Percentiles rank a stretch among this genome's conserved stretches.
phyloP scores from a whole-genome alignment of 2,329 filamentous ascomycete species.

The Venturia oleaginea region DNA sequence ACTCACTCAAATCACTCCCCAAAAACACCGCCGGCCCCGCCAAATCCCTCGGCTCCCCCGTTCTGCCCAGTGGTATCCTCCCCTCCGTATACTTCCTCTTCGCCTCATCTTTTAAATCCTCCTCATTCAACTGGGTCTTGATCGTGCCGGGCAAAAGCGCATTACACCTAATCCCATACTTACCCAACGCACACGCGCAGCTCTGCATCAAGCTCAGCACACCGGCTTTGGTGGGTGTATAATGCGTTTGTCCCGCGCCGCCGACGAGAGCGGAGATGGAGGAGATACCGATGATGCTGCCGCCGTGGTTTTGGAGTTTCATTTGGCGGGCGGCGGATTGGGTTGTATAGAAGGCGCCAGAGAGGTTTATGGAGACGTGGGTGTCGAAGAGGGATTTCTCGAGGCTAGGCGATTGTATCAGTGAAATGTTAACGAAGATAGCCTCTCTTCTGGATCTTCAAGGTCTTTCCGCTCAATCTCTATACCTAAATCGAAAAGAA shows the following conservation, averaged over 20 bases:
- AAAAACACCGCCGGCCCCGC: constrained; percentile 80
- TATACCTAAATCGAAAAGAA: neutral
- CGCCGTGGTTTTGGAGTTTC: constrained; percentile 57
- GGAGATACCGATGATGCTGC: constrained; percentile 69
- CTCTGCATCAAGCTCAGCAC: constrained; percentile 76
- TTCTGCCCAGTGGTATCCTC: constrained; percentile 67
- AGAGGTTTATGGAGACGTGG: constrained; percentile 73
- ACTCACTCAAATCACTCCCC: constrained; percentile 68
- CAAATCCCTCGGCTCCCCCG: constrained; percentile 64
- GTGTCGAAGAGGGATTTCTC: constrained; percentile 50
- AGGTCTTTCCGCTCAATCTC: too few species aligned
- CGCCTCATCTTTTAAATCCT: constrained; percentile 61
- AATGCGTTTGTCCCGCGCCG: constrained; percentile 70
- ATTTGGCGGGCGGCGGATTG: constrained; percentile 82
- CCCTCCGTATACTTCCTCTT: constrained; percentile 75
- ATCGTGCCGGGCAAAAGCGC: constrained; percentile 77
- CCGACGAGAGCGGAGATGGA: constrained; percentile 70
- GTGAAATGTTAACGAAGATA: neutral
- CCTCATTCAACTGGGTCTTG: constrained; percentile 74
- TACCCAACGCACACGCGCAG: constrained; percentile 67
- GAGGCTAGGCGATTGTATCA: neutral
- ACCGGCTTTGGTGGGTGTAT: constrained; percentile 82
- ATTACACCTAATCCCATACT: constrained; percentile 71
- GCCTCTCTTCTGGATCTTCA: neutral
- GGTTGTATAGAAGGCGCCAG: constrained; percentile 78